Evolutionary conservation across 2,329 filamentous ascomycete species (phyloP).

Genomic region (Aspergillus cejpii): DNA sequence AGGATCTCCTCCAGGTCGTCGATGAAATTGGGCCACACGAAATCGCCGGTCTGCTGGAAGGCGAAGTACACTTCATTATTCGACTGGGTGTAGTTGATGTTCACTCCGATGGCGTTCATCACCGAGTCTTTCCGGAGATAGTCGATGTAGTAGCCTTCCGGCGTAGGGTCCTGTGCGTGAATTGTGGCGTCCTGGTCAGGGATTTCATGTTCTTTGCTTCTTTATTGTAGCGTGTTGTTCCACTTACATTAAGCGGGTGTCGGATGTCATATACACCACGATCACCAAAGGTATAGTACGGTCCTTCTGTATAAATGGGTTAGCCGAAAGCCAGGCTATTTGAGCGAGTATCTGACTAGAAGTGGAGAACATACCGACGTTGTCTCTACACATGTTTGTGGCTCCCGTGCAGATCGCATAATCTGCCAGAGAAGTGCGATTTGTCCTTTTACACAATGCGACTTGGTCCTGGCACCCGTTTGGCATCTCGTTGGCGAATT

Average conservation of each 20-base stretch:
- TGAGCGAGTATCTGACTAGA: not conserved
- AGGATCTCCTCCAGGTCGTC: slow-evolving; percentile 55
- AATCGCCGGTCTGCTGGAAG: slow-evolving; percentile 53
- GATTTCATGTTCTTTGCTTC: not conserved
- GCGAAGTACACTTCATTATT: slow-evolving; percentile 40
- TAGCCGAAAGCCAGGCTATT: not conserved
- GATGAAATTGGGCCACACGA: slow-evolving; percentile 57
- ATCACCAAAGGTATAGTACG: slow-evolving; percentile 50
- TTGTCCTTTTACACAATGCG: slow-evolving; percentile 57
- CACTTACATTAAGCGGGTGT: slow-evolving; percentile 39
- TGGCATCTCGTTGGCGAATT: slow-evolving; percentile 55
- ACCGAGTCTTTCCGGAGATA: slow-evolving; percentile 58
- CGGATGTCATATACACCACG: slow-evolving; percentile 58
- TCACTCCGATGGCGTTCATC: slow-evolving; percentile 55
- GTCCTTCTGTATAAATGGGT: slow-evolving; percentile 34
- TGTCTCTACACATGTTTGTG: slow-evolving; percentile 49
- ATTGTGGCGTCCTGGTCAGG: not conserved
- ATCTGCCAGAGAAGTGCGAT: slow-evolving; percentile 51
- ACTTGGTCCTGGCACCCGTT: slow-evolving; percentile 57
- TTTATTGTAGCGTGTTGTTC: not conserved
- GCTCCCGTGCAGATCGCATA: slow-evolving; percentile 50
- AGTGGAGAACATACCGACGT: slow-evolving; percentile 41
- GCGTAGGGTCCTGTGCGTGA: slow-evolving; percentile 52
- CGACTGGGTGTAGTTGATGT: slow-evolving; percentile 53
- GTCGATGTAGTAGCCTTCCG: slow-evolving; percentile 53